Evolutionary conservation across 164 flowering plant species (phyloP).

Genomic region (Cinnamomum chago): DNA sequence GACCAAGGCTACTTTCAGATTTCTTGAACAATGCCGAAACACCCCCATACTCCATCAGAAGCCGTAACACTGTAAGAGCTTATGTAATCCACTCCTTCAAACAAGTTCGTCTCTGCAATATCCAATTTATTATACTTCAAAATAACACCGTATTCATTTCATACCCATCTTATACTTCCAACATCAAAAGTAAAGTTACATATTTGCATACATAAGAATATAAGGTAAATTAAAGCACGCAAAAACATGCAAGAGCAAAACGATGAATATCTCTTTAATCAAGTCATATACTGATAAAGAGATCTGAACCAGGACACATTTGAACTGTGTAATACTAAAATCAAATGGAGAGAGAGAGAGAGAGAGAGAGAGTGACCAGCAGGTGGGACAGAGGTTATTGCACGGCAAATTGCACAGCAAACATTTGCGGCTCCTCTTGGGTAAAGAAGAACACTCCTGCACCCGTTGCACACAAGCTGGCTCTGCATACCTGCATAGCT

Average conservation of each 20-base stretch:
- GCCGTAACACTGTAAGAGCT: background rate
- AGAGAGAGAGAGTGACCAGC: constrained; percentile 43
- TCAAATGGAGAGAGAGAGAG: constrained; percentile 1
- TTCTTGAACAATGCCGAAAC: background rate
- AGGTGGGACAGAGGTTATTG: constrained; percentile 70
- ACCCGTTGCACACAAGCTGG: constrained; percentile 88
- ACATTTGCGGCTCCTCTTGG: constrained; percentile 95
- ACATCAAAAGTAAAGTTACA: background rate
- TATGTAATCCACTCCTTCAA: background rate
- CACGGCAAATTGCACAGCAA: constrained; percentile 81
- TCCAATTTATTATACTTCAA: background rate
- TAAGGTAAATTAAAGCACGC: background rate
- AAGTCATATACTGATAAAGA: background rate
- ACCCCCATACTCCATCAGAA: background rate
- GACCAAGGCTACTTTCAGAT: background rate
- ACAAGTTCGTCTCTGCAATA: background rate
- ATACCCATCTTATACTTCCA: background rate
- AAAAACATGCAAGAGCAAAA: background rate
- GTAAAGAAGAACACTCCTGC: constrained; percentile 74
- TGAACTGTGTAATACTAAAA: background rate
- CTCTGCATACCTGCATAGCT: constrained; percentile 71
- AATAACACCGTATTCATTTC: background rate
- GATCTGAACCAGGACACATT: background rate
- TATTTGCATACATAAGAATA: too few relatives aligned
- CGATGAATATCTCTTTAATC: background rate